Base-by-base conservation (phyloP, 208 protist genomes). In the Wallacemonas sp. region DNA sequence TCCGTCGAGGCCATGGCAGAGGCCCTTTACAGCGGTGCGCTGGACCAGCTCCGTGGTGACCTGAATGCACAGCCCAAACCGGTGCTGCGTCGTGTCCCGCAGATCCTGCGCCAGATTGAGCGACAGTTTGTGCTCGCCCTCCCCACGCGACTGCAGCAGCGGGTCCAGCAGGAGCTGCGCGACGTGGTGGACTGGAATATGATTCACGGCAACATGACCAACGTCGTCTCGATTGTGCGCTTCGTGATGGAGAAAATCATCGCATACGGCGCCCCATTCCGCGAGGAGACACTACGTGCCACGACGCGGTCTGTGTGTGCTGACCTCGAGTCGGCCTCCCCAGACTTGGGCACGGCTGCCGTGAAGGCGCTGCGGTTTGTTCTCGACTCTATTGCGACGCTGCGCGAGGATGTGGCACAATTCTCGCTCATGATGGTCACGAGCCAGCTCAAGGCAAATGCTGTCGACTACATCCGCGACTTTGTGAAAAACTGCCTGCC, bases 141-240 rank as follows among this genome's bases (percentile, higher is more conserved):
- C 60, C 88, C 88, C 16, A 66, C 74, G n/a, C 78, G 83, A 17
- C 71, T 90, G 29, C 83, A 82, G 14, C 63, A 74, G 19, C 80
- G 72, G 1, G 65, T 85, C 26, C 72, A 78, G 54, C 79, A 91
- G 74, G 81, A 94, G 75, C 76, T 92, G 19, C 82, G 84, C 44
- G 85, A 91, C 57, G 85, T 85, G 33, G 36, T 94, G 16, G 88
- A 92, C 76, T 94, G 85, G 85, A 78, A 69, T 29, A 67, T 80
- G 24, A 80, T 94, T 24, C 71, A 76, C 26, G 72, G 65, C 16
- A 85, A 72, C 58, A 63, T 77, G 11, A 61, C 68, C 36, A 81
- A 80, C 58, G 84, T 94, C 39, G 60, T 83, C 2, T 65, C 68
- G 17, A 58, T 90, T n/a, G 73, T 87, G 36, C 85, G 74, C 5